Evolutionary conservation across 768 basidiomycete genomes (phyloP).

Genomic region (Termitomyces sp.): DNA sequence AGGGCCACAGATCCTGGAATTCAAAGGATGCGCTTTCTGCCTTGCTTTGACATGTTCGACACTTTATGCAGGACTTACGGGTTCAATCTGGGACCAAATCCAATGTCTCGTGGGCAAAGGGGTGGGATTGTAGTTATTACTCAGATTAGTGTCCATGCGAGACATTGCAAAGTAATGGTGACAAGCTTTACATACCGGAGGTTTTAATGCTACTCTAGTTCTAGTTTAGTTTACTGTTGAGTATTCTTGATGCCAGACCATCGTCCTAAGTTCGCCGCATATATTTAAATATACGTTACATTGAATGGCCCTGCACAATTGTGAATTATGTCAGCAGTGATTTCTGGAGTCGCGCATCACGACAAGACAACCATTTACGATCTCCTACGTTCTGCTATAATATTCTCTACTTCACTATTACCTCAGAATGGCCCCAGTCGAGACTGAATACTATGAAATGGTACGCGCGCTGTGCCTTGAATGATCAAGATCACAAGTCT

Average conservation of each 20-base stretch:
- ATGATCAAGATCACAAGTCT: not conserved
- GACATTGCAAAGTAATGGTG: not conserved
- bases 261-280: no score
- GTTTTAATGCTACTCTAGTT: no score
- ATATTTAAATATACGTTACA: no score
- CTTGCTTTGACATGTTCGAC: not conserved
- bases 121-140: not conserved
- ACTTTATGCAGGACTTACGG: not conserved
- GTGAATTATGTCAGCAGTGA: conserved; percentile 7
- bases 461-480: conserved; percentile 31
- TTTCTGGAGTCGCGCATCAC: not conserved
- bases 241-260: no score
- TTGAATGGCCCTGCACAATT: no score
- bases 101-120: not conserved
- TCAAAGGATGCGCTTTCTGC: not conserved
- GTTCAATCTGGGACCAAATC: not conserved
- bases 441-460: conserved; percentile 86
- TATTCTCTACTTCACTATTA: conserved; percentile 5
- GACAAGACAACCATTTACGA: conserved; percentile 6
- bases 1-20: not conserved
- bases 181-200: not conserved
- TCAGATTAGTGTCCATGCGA: not conserved
- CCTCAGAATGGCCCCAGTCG: conserved; percentile 70
- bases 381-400: conserved; percentile 7
- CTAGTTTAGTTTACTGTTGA: no score